Percentiles rank a stretch among this genome's conserved stretches.
These are phyloP conservation scores for Silene latifolia DNA, from an alignment of 148 eudicot genomes.

Conservation along the genomic window DNA sequence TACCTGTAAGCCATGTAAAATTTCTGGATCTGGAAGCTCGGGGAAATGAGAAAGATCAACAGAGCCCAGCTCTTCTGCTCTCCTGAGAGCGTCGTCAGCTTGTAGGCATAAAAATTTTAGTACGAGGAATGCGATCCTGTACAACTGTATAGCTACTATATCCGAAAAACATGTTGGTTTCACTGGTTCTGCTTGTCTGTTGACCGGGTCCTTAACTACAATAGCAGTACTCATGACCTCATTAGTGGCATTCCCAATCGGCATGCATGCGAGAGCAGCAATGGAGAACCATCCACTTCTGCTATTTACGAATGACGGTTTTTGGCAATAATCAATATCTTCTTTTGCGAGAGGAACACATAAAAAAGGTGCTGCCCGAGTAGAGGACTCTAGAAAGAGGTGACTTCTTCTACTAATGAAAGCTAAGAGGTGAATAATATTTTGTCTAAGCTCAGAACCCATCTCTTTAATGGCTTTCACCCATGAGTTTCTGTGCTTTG, in stretches of 20 bases:
- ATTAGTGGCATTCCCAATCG: conserved; percentile 36
- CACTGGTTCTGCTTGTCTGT: conserved; percentile 25
- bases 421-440: conserved; percentile 77
- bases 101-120: conserved; percentile 75
- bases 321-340: conserved; percentile 57
- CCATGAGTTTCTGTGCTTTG: conserved; percentile 71
- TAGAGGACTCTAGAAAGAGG: conserved; percentile 45
- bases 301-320: conserved; percentile 58
- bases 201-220: conserved; percentile 44
- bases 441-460: conserved; percentile 77
- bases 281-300: conserved; percentile 78
- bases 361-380: conserved; percentile 43
- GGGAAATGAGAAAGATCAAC: conserved; percentile 83
- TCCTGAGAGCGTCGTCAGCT: conserved; percentile 72
- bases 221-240: conserved; percentile 42
- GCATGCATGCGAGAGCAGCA: conserved; percentile 63
- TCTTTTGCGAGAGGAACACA: conserved; percentile 70
- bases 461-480: conserved; percentile 57
- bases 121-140: conserved; percentile 60
- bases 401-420: conserved; percentile 74
- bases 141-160: conserved; percentile 59
- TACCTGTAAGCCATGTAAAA: conserved; percentile 96
- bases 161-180: conserved; percentile 68
- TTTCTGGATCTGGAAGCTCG: conserved; percentile 95
- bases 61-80: conserved; percentile 86